A percentile compares a stretch with the other conserved stretches of the same genome.
Conservation (phyloP, 164 flowering plant genomes). For the Nelumbo lutea region DNA sequence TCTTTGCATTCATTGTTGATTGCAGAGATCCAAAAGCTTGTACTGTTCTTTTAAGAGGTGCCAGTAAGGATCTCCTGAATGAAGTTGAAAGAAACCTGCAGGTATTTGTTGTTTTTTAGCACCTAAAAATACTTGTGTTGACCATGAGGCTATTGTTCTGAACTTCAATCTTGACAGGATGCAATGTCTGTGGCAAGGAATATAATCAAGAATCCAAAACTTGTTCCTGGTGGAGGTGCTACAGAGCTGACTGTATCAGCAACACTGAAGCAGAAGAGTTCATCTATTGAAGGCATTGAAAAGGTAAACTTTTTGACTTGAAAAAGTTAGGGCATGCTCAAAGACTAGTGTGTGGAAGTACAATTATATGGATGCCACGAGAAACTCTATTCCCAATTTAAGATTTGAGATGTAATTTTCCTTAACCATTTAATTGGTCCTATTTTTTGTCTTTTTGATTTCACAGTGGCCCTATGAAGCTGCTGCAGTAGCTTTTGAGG, state of each 20-base stretch:
- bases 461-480: constrained; percentile 99
- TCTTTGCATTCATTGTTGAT: constrained; percentile 79
- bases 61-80: constrained; percentile 94
- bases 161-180: constrained; percentile 43
- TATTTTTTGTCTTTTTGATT: background rate
- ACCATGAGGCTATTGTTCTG: too few species aligned
- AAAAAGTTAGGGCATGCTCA: background rate
- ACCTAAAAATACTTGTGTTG: too few species aligned
- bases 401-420: too few species aligned
- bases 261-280: constrained; percentile 87
- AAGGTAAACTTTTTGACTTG: constrained; percentile 42
- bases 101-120: constrained; percentile 32
- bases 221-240: constrained; percentile 98
- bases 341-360: too few species aligned
- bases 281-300: constrained; percentile 86
- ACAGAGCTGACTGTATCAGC: constrained; percentile 96
- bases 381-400: too few species aligned
- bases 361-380: too few species aligned
- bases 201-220: constrained; percentile 90
- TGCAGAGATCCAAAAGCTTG: constrained; percentile 96
- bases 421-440: too few species aligned
- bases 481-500: constrained; percentile 97
- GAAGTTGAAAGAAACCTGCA: constrained; percentile 97
- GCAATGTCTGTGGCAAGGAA: constrained; percentile 95
- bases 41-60: constrained; percentile 86